Conservation (phyloP, 2,329 filamentous ascomycete species). For the Talaromyces sp. region DNA sequence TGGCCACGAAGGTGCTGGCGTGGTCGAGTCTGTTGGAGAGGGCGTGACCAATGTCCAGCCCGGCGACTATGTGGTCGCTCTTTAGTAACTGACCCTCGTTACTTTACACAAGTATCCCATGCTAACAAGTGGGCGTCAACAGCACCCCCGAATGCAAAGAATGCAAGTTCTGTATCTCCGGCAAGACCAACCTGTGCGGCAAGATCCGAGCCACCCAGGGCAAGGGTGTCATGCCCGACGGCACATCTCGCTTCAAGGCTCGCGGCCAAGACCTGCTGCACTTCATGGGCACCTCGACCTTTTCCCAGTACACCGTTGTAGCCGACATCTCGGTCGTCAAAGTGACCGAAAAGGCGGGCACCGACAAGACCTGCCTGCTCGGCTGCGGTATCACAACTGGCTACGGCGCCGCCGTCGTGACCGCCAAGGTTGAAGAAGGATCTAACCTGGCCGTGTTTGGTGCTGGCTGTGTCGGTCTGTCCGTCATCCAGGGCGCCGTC, state of each 20-base stretch:
- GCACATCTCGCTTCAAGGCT: conserved; percentile 88
- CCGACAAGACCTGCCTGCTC: conserved; percentile 92
- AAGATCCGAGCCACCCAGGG: conserved; percentile 98
- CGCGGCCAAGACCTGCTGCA: conserved; percentile 93
- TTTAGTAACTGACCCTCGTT: conserved; percentile 58
- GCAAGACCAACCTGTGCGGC: conserved; percentile 98
- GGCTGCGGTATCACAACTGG: conserved; percentile 98
- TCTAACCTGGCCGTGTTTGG: conserved; percentile 90
- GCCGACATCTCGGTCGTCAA: conserved; percentile 97
- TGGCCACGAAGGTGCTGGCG: conserved; percentile 85
- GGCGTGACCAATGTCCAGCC: conserved; percentile 91
- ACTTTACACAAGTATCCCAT: not conserved
- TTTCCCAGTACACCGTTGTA: conserved; percentile 97
- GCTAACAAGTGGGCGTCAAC: not conserved
- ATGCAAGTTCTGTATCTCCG: conserved; percentile 99
- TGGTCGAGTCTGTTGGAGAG: conserved; percentile 90
- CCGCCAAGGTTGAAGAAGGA: conserved; percentile 84
- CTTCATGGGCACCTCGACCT: conserved; percentile 99
- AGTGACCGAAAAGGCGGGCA: conserved; percentile 82
- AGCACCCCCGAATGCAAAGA: conserved; percentile 95
- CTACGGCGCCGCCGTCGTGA: conserved; percentile 92
- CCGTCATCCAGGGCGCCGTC: conserved; percentile 89
- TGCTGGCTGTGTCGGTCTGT: conserved; percentile 91
- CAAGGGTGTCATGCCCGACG: conserved; percentile 93
- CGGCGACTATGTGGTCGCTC: conserved; percentile 84